These are phyloP conservation scores for Botrytis squamosa DNA, from an alignment of 2,329 filamentous ascomycete species.

Conservation along the genomic window DNA sequence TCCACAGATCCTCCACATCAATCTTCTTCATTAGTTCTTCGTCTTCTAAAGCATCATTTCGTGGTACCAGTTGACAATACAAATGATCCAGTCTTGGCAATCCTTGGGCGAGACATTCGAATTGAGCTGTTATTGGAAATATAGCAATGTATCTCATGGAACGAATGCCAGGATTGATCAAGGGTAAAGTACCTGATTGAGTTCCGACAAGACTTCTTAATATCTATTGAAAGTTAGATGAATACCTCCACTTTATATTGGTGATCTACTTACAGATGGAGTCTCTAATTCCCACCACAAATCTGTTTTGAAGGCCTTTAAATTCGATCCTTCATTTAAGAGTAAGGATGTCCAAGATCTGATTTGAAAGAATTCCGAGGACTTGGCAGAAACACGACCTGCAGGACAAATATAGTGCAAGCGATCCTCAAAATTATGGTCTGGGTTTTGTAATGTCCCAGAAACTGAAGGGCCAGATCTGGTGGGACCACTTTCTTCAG, in stretches of 20 bases:
- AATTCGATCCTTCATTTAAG: constrained; percentile 74
- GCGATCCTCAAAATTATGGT: neutral
- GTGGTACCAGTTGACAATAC: constrained; percentile 53
- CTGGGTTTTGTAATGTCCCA: neutral
- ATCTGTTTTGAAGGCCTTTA: constrained; percentile 64
- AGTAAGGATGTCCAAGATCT: constrained; percentile 61
- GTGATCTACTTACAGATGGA: constrained; percentile 39
- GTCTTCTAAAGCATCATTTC: constrained; percentile 36
- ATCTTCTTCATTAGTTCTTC: neutral
- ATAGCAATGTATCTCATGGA: constrained; percentile 61
- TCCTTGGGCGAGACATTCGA: constrained; percentile 49
- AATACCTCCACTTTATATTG: neutral
- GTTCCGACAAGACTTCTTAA: constrained; percentile 51
- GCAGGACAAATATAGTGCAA: neutral
- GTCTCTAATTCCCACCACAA: constrained; percentile 67
- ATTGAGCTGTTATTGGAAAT: constrained; percentile 64
- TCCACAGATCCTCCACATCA: constrained; percentile 37
- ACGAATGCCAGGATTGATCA: constrained; percentile 46
- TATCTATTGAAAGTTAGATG: constrained; percentile 45
- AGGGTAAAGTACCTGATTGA: constrained; percentile 34
- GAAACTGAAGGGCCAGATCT: neutral
- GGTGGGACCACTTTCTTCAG: neutral
- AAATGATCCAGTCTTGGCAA: constrained; percentile 53
- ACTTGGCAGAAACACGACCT: neutral
- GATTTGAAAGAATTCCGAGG: constrained; percentile 28